These are phyloP conservation scores for Podospora conica DNA, from an alignment of 495 filamentous ascomycete genomes.

Conservation along the genomic window DNA sequence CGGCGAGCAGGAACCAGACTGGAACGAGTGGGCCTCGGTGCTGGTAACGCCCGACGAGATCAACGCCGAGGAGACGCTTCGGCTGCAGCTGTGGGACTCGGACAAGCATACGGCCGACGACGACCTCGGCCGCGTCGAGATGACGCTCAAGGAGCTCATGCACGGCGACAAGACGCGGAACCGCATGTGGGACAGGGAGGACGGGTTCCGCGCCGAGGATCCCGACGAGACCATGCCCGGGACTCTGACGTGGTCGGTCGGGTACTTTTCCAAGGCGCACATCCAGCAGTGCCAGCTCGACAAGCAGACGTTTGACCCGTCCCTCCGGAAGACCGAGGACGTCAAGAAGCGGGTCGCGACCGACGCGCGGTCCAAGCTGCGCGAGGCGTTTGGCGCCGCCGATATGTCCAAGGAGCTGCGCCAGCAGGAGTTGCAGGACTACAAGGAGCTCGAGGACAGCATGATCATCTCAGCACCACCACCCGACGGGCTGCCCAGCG, in stretches of 20 bases:
- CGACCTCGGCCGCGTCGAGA: constrained; percentile 61
- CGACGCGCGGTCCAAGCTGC: constrained; percentile 50
- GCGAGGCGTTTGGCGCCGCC: constrained; percentile 46
- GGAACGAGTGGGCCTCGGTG: constrained; percentile 61
- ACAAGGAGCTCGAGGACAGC: constrained; percentile 42
- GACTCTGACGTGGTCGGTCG: constrained; percentile 61
- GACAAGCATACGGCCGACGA: constrained; percentile 65
- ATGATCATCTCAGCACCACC: constrained; percentile 58
- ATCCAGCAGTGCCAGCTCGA: constrained; percentile 50
- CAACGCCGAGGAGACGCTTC: constrained; percentile 62
- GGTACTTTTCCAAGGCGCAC: constrained; percentile 60
- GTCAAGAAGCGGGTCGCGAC: constrained; percentile 48
- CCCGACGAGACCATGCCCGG: constrained; percentile 63
- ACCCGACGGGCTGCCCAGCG: constrained; percentile 48
- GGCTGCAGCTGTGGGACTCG: constrained; percentile 67
- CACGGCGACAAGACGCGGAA: constrained; percentile 45
- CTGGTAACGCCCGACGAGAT: constrained; percentile 62
- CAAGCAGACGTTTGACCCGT: constrained; percentile 46
- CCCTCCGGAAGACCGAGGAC: constrained; percentile 46
- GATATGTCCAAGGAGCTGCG: constrained; percentile 49
- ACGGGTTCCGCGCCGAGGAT: constrained; percentile 54
- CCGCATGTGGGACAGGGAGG: constrained; percentile 49
- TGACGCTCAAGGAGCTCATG: constrained; percentile 61
- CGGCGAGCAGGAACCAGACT: constrained; percentile 57
- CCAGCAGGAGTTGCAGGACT: constrained; percentile 59